A percentile compares a stretch with the other conserved stretches of the same genome.
phyloP scores from a whole-genome alignment of 768 basidiomycete genomes.

The Tricholoma flavovirens region DNA sequence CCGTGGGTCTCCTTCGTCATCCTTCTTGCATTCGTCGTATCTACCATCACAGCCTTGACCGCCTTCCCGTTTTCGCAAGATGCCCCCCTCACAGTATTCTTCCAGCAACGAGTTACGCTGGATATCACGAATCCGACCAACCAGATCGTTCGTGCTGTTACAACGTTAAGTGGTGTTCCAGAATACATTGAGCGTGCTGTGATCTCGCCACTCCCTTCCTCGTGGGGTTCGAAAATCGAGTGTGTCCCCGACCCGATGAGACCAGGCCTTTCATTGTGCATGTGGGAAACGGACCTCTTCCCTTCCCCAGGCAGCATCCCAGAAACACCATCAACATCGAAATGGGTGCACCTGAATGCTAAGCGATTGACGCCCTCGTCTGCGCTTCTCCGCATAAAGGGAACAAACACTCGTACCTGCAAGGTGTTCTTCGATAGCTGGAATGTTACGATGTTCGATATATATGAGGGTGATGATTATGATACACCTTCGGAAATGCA shows the following conservation, averaged over 20 bases:
- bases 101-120: constrained; percentile 47
- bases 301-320: not conserved
- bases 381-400: constrained; percentile 40
- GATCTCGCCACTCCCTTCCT: not conserved
- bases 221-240: not conserved
- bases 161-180: not conserved
- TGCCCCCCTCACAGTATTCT: constrained; percentile 65
- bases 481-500: constrained; percentile 16
- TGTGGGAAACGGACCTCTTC: not conserved
- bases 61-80: constrained; percentile 59
- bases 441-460: constrained; percentile 4
- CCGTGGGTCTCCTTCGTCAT: constrained; percentile 11
- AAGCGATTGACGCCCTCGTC: constrained; percentile 3
- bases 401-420: constrained; percentile 56
- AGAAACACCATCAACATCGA: not conserved
- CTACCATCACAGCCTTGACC: constrained; percentile 23
- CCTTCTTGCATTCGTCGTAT: constrained; percentile 28
- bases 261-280: not conserved
- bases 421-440: constrained; percentile 45
- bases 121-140: not conserved
- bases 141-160: not conserved
- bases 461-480: not conserved
- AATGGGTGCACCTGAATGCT: constrained; percentile 14
- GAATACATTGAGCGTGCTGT: not conserved
- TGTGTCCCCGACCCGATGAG: not conserved